A percentile compares a stretch with the other conserved stretches of the same genome.
These are phyloP conservation scores for Debaryomyces coudertii DNA, from an alignment of 1,139 yeast species.

Conservation along the genomic window DNA sequence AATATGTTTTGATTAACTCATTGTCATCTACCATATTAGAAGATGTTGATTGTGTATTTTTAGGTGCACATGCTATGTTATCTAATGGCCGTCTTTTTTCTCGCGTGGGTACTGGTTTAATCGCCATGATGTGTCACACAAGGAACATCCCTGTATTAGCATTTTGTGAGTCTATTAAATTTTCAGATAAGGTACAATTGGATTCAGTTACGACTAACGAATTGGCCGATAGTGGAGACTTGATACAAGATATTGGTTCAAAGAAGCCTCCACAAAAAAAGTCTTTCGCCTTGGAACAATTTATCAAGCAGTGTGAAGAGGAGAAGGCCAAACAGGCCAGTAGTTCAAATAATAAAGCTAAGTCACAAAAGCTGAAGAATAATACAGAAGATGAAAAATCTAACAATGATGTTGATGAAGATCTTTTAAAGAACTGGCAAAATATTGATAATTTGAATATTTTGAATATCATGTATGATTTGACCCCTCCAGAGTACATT, in stretches of 20 bases:
- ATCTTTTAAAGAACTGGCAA: slow-evolving; percentile 67
- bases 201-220: slow-evolving; percentile 95
- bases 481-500: slow-evolving; percentile 92
- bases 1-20: slow-evolving; percentile 77
- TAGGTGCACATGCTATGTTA: slow-evolving; percentile 97
- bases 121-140: slow-evolving; percentile 88
- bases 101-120: slow-evolving; percentile 92
- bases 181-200: slow-evolving; percentile 91
- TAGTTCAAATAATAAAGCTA: slow-evolving; percentile 16
- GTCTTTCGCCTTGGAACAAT: slow-evolving; percentile 69
- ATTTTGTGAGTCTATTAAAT: slow-evolving; percentile 93
- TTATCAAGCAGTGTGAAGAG: slow-evolving; percentile 49
- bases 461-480: slow-evolving; percentile 85
- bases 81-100: slow-evolving; percentile 93
- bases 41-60: slow-evolving; percentile 81
- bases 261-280: slow-evolving; percentile 61
- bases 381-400: slow-evolving; percentile 18
- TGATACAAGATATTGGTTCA: slow-evolving; percentile 50
- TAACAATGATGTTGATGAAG: slow-evolving; percentile 16
- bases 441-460: slow-evolving; percentile 65
- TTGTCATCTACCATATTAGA: slow-evolving; percentile 78
- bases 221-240: slow-evolving; percentile 81
- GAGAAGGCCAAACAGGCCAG: slow-evolving; percentile 21
- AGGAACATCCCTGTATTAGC: slow-evolving; percentile 92
- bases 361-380: slow-evolving; percentile 27